Conservation (phyloP, 2,329 filamentous ascomycete genomes). For the Aspergillus sergii region DNA sequence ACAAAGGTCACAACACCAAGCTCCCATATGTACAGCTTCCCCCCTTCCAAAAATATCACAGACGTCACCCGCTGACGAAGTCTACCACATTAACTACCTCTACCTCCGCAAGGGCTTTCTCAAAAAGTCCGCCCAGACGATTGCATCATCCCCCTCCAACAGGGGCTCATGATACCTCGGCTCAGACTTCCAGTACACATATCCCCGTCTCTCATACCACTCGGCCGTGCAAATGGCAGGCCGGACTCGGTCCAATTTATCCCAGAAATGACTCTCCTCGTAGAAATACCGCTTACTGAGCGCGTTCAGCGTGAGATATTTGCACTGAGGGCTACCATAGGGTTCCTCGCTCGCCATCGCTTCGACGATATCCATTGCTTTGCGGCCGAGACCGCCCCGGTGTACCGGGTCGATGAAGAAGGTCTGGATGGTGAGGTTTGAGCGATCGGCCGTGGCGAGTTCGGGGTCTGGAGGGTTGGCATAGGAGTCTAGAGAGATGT, state of each 20-base stretch:
- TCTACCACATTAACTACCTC: background rate
- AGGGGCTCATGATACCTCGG: constrained; percentile 16
- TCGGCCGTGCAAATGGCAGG: constrained; percentile 21
- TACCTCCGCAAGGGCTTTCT: constrained; percentile 17
- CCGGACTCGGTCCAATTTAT: constrained; percentile 6
- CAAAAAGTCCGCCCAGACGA: constrained; percentile 27
- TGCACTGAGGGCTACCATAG: constrained; percentile 16
- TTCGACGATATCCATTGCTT: constrained; percentile 24
- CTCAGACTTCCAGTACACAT: constrained; percentile 31
- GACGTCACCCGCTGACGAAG: background rate
- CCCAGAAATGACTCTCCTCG: constrained; percentile 21
- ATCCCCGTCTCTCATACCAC: constrained; percentile 32
- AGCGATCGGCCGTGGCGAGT: constrained; percentile 20
- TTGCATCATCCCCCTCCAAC: constrained; percentile 13
- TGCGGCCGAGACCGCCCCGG: constrained; percentile 22
- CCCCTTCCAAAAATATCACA: background rate
- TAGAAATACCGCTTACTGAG: constrained; percentile 28
- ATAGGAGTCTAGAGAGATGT: constrained; percentile 32
- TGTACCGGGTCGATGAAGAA: constrained; percentile 31
- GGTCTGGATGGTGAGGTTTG: constrained; percentile 22
- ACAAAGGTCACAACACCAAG: background rate
- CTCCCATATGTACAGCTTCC: background rate
- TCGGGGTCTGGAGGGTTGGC: constrained; percentile 13
- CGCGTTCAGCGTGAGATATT: constrained; percentile 19
- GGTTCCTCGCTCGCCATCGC: constrained; percentile 23